A percentile compares a stretch with the other conserved stretches of the same genome.
phyloP scores from a whole-genome alignment of 2,329 filamentous ascomycete genomes.

The Talaromyces sp. region DNA sequence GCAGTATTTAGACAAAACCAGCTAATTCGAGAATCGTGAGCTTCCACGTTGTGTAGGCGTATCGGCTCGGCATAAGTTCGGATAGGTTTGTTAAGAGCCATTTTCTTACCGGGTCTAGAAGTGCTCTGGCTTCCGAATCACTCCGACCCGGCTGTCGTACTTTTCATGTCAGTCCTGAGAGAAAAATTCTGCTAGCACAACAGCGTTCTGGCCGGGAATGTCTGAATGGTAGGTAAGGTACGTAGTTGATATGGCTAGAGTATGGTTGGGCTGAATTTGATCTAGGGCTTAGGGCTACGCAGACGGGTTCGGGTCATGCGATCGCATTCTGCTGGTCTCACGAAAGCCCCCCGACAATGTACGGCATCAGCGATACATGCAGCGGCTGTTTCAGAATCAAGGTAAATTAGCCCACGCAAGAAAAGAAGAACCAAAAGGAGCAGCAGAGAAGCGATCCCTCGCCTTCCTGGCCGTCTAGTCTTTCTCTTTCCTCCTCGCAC shows the following conservation, averaged over 20 bases:
- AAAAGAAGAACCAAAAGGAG: background rate
- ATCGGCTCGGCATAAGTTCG: conserved; percentile 2
- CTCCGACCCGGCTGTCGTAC: background rate
- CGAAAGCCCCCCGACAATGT: background rate
- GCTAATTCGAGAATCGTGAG: background rate
- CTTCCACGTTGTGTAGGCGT: background rate
- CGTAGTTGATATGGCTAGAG: background rate
- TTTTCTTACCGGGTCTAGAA: background rate
- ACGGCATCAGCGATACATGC: background rate
- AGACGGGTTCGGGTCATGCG: background rate
- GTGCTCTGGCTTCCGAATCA: conserved; percentile 1
- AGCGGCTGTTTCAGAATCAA: background rate
- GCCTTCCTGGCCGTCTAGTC: background rate
- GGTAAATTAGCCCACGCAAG: background rate
- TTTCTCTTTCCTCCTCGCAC: background rate
- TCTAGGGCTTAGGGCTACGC: background rate
- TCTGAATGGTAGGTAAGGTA: no score
- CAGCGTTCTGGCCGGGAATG: no score
- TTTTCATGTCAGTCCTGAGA: background rate
- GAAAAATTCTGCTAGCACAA: no score
- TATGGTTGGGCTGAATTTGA: background rate
- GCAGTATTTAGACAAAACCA: background rate
- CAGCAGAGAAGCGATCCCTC: background rate
- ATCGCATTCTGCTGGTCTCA: background rate
- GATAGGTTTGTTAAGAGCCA: background rate